These are phyloP conservation scores for Rhazya stricta DNA, from an alignment of 257 asterid species.

Conservation along the genomic window DNA sequence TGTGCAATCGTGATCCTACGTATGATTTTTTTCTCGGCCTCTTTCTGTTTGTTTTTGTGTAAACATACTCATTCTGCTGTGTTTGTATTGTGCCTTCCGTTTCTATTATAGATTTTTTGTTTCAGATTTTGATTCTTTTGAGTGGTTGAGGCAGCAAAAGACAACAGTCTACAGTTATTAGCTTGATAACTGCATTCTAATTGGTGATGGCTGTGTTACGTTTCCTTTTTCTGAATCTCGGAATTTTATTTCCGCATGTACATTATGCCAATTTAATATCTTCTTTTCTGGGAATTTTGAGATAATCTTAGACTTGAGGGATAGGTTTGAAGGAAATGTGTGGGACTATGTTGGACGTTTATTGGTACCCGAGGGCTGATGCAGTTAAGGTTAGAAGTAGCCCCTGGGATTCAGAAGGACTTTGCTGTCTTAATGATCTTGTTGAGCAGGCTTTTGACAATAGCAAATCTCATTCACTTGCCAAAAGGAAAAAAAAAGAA, in stretches of 20 bases:
- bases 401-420: not conserved
- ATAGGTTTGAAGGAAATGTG: not conserved
- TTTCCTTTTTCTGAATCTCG: not conserved
- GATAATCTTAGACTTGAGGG: not conserved
- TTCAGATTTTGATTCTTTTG: not conserved
- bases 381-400: not conserved
- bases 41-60: not conserved
- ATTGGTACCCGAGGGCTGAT: not conserved
- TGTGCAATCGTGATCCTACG: slow-evolving; percentile 96
- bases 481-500: not conserved
- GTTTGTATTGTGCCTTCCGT: slow-evolving; percentile 12
- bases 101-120: not conserved
- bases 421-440: not conserved
- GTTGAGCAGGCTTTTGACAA: not conserved
- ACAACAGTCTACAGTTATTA: not conserved
- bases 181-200: not conserved
- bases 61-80: not conserved
- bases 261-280: not conserved
- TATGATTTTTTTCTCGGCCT: slow-evolving; percentile 29
- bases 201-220: not conserved
- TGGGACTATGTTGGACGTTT: not conserved
- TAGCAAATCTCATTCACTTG: not conserved
- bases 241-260: not conserved
- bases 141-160: not conserved
- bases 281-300: not conserved